Evolutionary conservation across 768 basidiomycete genomes (phyloP).

Genomic region (Tephrocybe sp.): DNA sequence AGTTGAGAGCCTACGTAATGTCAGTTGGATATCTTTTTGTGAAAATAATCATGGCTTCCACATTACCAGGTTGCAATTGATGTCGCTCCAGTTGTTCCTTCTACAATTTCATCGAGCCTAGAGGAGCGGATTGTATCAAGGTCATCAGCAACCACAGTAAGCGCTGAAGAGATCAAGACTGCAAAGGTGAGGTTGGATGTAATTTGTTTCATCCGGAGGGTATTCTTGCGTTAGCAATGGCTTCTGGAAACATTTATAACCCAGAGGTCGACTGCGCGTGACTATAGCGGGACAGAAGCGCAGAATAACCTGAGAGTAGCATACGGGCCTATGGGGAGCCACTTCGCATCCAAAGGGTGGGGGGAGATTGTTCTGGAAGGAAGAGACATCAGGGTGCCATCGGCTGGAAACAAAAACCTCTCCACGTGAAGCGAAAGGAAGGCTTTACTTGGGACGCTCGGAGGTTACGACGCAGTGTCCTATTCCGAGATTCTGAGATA

Average conservation of each 20-base stretch:
- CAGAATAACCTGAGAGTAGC: not conserved
- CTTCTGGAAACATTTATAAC: slow-evolving; percentile 7
- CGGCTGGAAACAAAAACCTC: not conserved
- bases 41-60: not conserved
- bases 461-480: not conserved
- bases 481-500: not conserved
- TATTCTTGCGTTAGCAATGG: not conserved
- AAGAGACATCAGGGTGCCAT: not conserved
- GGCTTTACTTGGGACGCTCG: not conserved
- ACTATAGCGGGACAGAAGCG: not conserved
- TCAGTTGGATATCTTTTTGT: not conserved
- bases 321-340: slow-evolving; percentile 2
- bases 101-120: slow-evolving; percentile 37
- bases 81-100: slow-evolving; percentile 34
- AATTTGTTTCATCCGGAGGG: slow-evolving; percentile 8
- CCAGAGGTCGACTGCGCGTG: not conserved
- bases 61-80: slow-evolving; percentile 40
- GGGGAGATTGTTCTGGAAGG: not conserved
- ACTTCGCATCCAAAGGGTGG: not conserved
- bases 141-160: slow-evolving; percentile 2
- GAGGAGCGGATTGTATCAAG: slow-evolving; percentile 33
- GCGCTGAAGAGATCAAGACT: not conserved
- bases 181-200: not conserved
- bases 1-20: slow-evolving; percentile 39
- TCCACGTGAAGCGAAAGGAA: not conserved